Conservation (phyloP, 2,329 filamentous ascomycete species). For the Calonectria crousiana region DNA sequence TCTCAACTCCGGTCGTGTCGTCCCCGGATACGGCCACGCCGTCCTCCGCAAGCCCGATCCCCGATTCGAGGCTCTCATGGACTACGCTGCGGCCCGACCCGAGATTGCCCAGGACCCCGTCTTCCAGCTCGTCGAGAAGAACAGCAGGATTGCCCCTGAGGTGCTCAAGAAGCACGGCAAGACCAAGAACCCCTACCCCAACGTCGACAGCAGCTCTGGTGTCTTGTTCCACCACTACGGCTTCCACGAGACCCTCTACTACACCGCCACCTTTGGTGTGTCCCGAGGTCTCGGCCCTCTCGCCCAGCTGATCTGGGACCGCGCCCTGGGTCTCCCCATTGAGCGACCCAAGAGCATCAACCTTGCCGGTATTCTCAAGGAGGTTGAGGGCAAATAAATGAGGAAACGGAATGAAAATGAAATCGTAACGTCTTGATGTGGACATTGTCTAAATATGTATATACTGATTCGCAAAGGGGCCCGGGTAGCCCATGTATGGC, state of each 20-base stretch:
- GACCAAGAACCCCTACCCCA: constrained; percentile 98
- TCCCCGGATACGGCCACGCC: constrained; percentile 95
- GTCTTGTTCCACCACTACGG: constrained; percentile 99
- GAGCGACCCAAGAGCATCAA: constrained; percentile 99
- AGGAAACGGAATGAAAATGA: constrained; percentile 20
- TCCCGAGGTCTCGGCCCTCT: constrained; percentile 84
- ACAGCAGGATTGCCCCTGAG: constrained; percentile 88
- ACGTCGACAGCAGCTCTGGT: constrained; percentile 93
- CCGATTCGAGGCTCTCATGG: constrained; percentile 95
- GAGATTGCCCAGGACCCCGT: constrained; percentile 90
- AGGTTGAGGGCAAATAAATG: constrained; percentile 62
- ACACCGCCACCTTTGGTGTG: constrained; percentile 80
- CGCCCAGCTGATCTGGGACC: constrained; percentile 96
- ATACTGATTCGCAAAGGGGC: constrained; percentile 33
- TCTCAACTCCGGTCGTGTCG: constrained; percentile 92
- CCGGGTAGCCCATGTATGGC: constrained; percentile 34
- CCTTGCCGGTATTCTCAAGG: constrained; percentile 84
- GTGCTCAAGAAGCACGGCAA: constrained; percentile 97
- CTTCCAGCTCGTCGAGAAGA: constrained; percentile 94
- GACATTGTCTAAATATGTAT: constrained; percentile 38
- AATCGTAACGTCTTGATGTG: constrained; percentile 11
- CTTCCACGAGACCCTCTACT: constrained; percentile 97
- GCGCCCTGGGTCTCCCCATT: constrained; percentile 92
- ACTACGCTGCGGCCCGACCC: constrained; percentile 87
- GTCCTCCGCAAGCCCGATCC: constrained; percentile 97